A percentile compares a stretch with the other conserved stretches of the same genome.
These are phyloP conservation scores for Russula sp. DNA, from an alignment of 768 basidiomycete genomes.

Conservation along the genomic window DNA sequence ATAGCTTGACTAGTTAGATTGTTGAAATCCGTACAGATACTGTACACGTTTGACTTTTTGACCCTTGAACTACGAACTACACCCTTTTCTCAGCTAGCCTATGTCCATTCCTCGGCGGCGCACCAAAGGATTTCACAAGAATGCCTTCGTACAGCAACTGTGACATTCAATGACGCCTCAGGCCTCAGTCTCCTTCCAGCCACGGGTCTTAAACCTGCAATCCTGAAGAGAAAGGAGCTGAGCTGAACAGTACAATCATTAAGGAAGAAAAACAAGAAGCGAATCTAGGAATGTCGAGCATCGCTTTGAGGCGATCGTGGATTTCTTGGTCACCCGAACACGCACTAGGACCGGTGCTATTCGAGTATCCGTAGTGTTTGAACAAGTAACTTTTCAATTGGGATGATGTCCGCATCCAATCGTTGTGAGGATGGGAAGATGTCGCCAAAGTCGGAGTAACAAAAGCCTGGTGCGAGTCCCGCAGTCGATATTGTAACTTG, in stretches of 20 bases:
- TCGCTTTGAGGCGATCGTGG: conserved; percentile 82
- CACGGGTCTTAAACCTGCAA: conserved; percentile 98
- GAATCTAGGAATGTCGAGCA: conserved; percentile 74
- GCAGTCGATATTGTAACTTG: conserved; percentile 95
- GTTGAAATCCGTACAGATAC: conserved; percentile 73
- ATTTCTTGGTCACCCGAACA: conserved; percentile 91
- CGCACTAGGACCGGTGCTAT: conserved; percentile 98
- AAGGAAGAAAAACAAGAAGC: conserved; percentile 62
- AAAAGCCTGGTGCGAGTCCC: conserved; percentile 99
- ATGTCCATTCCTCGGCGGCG: conserved; percentile 10
- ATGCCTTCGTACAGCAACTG: conserved; percentile 44
- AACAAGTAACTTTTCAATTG: conserved; percentile 96
- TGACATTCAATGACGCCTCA: conserved; percentile 55
- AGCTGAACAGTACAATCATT: conserved; percentile 2
- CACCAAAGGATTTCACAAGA: conserved; percentile 2
- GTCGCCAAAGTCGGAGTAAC: conserved; percentile 98
- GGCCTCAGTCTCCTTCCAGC: conserved; percentile 96
- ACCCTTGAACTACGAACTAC: conserved; percentile 12
- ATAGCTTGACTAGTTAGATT: conserved; percentile 47
- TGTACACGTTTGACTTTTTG: conserved; percentile 37
- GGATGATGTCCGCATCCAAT: conserved; percentile 98
- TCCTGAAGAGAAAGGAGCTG: conserved; percentile 47
- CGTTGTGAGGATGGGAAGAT: conserved; percentile 97
- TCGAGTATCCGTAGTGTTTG: conserved; percentile 92
- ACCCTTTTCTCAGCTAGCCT: conserved; percentile 20